Evolutionary conservation across 2,329 filamentous ascomycete genomes (phyloP).

Genomic region (Beauveria rudraprayagi): DNA sequence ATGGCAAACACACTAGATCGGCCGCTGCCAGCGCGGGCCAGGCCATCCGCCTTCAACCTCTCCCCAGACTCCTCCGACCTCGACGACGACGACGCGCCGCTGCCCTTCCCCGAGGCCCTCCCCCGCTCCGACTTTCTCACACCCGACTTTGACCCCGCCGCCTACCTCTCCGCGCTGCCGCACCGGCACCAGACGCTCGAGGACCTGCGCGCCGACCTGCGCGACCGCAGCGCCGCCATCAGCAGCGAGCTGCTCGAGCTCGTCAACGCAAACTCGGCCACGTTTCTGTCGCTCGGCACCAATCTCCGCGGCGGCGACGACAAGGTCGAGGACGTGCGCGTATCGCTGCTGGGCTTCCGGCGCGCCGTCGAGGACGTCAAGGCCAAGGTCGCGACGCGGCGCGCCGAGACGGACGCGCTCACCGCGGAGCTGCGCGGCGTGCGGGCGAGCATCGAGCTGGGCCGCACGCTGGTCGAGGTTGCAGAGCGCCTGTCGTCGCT

Average conservation of each 20-base stretch:
- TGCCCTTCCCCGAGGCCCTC: slow-evolving; percentile 84
- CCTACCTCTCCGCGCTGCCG: slow-evolving; percentile 71
- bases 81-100: slow-evolving; percentile 57
- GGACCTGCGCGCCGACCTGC: slow-evolving; percentile 79
- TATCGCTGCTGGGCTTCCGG: slow-evolving; percentile 78
- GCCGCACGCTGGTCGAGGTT: slow-evolving; percentile 57
- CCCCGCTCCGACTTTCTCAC: slow-evolving; percentile 75
- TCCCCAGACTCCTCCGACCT: slow-evolving; percentile 30
- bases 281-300: slow-evolving; percentile 76
- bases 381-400: slow-evolving; percentile 54
- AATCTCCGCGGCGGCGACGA: slow-evolving; percentile 84
- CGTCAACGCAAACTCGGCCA: slow-evolving; percentile 90
- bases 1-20: slow-evolving; percentile 1
- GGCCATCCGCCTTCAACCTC: slow-evolving; percentile 30
- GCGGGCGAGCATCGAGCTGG: slow-evolving; percentile 52
- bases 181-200: slow-evolving; percentile 94
- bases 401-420: slow-evolving; percentile 52
- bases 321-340: slow-evolving; percentile 79
- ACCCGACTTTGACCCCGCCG: slow-evolving; percentile 67
- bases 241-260: slow-evolving; percentile 84
- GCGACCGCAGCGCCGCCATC: slow-evolving; percentile 70
- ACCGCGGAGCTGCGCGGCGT: slow-evolving; percentile 61
- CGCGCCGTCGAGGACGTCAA: slow-evolving; percentile 73
- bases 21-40: not conserved
- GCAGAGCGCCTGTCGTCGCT: slow-evolving; percentile 54